Conservation (phyloP, 2,329 filamentous ascomycete species). For the Cryoendolithus antarcticus region DNA sequence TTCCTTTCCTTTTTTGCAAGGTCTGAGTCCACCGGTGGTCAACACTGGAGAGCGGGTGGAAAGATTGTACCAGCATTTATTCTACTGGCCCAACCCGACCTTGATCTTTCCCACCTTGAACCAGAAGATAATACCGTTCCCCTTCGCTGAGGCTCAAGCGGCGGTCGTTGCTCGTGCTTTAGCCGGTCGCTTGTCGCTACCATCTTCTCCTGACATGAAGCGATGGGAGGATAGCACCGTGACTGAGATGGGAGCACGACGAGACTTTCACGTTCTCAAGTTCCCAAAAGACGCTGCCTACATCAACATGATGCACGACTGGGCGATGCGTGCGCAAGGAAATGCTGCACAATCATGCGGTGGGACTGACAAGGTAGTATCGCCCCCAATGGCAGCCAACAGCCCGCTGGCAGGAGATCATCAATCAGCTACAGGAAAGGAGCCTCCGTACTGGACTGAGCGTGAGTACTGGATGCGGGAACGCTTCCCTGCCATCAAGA, state of each 20-base stretch:
- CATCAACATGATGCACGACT: slow-evolving; percentile 56
- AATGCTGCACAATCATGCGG: slow-evolving; percentile 5
- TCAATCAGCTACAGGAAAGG: slow-evolving; percentile 38
- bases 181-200: slow-evolving; percentile 56
- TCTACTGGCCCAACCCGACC: slow-evolving; percentile 64
- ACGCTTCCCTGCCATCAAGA: slow-evolving; percentile 56
- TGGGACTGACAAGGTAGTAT: neutral
- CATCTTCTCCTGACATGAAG: slow-evolving; percentile 51
- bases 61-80: slow-evolving; percentile 66
- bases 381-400: no score
- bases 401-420: no score
- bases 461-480: slow-evolving; percentile 61
- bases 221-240: slow-evolving; percentile 47
- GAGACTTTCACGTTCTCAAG: slow-evolving; percentile 42
- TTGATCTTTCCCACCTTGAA: slow-evolving; percentile 65
- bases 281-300: slow-evolving; percentile 55
- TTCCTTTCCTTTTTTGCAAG: slow-evolving; percentile 58
- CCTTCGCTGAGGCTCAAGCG: slow-evolving; percentile 64
- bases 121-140: slow-evolving; percentile 80
- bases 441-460: slow-evolving; percentile 58
- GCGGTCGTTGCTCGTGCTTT: slow-evolving; percentile 67
- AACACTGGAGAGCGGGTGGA: slow-evolving; percentile 58
- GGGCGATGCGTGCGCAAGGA: slow-evolving; percentile 38
- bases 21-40: slow-evolving; percentile 43
- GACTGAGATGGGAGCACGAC: slow-evolving; percentile 30